Percentiles rank a stretch among this genome's conserved stretches.
These are phyloP conservation scores for Saccharomyces hybrid DNA, from an alignment of 1,139 yeast genomes.

Conservation along the genomic window DNA sequence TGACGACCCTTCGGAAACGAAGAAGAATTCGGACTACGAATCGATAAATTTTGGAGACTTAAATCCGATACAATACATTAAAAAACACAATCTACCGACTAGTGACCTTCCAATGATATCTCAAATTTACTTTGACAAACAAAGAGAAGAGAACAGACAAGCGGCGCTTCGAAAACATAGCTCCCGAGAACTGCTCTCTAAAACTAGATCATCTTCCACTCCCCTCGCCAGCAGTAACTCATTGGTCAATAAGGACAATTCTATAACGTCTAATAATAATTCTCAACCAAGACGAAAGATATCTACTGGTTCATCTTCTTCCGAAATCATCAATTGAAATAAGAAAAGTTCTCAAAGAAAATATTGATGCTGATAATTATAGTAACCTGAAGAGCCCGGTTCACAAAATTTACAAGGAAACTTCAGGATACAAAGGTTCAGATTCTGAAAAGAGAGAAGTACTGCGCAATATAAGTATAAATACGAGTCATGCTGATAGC, in stretches of 20 bases:
- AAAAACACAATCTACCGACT: slow-evolving; percentile 32
- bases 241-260: not conserved
- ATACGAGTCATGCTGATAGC: slow-evolving; percentile 13
- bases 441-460: slow-evolving; percentile 22
- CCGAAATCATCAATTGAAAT: not conserved
- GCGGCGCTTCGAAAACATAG: slow-evolving; percentile 11
- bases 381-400: not conserved
- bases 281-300: not conserved
- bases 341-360: not conserved
- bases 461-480: slow-evolving; percentile 25
- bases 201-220: not conserved
- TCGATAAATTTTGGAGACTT: slow-evolving; percentile 32
- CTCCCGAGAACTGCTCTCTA: not conserved
- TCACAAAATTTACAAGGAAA: not conserved
- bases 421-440: slow-evolving; percentile 5
- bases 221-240: not conserved
- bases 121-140: slow-evolving; percentile 33
- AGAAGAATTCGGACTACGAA: slow-evolving; percentile 13
- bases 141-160: slow-evolving; percentile 30
- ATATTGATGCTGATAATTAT: not conserved
- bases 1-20: not conserved
- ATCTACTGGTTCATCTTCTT: slow-evolving; percentile 2
- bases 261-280: not conserved
- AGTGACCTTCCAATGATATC: slow-evolving; percentile 34
- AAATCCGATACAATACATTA: slow-evolving; percentile 36